These are phyloP conservation scores for Davidsoniella virescens DNA, from an alignment of 2,329 filamentous ascomycete genomes.

Conservation along the genomic window DNA sequence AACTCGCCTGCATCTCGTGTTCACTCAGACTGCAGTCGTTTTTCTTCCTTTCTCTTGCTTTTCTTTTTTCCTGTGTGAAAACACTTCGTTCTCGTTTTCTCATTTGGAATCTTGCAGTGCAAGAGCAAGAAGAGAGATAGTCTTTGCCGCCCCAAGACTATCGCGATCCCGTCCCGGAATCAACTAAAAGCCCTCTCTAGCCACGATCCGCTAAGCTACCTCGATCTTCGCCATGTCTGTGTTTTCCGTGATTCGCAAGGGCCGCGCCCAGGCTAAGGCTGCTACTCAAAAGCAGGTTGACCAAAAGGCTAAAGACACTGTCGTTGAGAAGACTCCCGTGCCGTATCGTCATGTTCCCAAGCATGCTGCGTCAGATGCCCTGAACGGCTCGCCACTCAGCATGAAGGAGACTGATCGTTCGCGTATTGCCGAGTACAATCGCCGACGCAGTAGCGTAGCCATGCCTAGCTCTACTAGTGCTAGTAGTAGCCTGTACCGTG, in stretches of 20 bases:
- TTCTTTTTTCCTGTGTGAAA: too few relatives aligned
- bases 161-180: too few relatives aligned
- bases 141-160: too few relatives aligned
- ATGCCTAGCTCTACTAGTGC: conserved; percentile 1
- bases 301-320: background rate
- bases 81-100: too few relatives aligned
- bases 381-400: conserved; percentile 7
- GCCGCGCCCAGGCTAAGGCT: conserved; percentile 11
- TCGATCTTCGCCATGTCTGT: conserved; percentile 9
- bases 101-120: too few relatives aligned
- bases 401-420: conserved; percentile 3
- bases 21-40: too few relatives aligned
- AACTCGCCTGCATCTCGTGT: too few relatives aligned
- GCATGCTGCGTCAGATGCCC: conserved; percentile 13
- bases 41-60: too few relatives aligned
- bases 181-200: too few relatives aligned
- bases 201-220: too few relatives aligned
- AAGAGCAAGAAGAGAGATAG: too few relatives aligned
- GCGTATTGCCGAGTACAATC: conserved; percentile 9
- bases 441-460: conserved; percentile 1
- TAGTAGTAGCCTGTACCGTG: background rate
- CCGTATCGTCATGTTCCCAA: conserved; percentile 13
- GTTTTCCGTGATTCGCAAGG: conserved; percentile 10
- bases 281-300: conserved; percentile 3
- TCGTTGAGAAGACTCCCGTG: background rate